Conservation (phyloP, 139 green algal species). For the Ettlia oleoabundans region DNA sequence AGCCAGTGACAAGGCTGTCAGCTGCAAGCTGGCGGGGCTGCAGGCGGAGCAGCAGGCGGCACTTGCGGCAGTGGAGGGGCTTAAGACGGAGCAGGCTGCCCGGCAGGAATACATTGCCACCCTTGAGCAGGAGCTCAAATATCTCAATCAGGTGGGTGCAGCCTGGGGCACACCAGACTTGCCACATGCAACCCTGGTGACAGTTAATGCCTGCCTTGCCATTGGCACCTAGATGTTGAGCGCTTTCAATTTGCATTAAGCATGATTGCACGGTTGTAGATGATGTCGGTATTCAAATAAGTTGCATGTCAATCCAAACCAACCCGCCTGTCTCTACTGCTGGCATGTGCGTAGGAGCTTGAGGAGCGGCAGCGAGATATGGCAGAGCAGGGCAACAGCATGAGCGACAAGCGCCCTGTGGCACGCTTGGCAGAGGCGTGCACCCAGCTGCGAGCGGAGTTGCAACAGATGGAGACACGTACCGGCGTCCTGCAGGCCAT, state of each 20-base stretch:
- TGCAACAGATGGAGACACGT: constrained; percentile 70
- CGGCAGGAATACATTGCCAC: constrained; percentile 4
- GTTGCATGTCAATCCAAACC: too few relatives aligned
- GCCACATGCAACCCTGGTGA: too few relatives aligned
- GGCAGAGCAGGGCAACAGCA: constrained; percentile 79
- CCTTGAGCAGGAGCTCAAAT: constrained; percentile 29
- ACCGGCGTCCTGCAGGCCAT: constrained; percentile 38
- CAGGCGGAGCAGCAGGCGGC: not conserved
- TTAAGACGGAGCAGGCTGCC: not conserved
- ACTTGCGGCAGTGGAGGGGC: not conserved
- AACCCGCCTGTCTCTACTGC: too few relatives aligned
- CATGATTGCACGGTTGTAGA: too few relatives aligned
- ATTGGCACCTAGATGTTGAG: too few relatives aligned
- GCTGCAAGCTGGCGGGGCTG: not conserved
- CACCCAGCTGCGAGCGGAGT: constrained; percentile 66
- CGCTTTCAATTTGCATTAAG: too few relatives aligned
- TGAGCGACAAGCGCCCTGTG: constrained; percentile 77
- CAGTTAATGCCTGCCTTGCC: too few relatives aligned
- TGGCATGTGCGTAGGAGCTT: constrained; percentile 53
- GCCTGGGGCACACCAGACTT: not conserved
- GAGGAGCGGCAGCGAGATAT: constrained; percentile 68
- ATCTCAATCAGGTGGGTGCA: constrained; percentile 40
- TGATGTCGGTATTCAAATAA: too few relatives aligned
- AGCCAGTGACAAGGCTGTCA: not conserved
- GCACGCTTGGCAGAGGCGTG: constrained; percentile 80